These are phyloP conservation scores for Penicillium occitanis DNA, from an alignment of 2,329 filamentous ascomycete genomes.

Conservation along the genomic window DNA sequence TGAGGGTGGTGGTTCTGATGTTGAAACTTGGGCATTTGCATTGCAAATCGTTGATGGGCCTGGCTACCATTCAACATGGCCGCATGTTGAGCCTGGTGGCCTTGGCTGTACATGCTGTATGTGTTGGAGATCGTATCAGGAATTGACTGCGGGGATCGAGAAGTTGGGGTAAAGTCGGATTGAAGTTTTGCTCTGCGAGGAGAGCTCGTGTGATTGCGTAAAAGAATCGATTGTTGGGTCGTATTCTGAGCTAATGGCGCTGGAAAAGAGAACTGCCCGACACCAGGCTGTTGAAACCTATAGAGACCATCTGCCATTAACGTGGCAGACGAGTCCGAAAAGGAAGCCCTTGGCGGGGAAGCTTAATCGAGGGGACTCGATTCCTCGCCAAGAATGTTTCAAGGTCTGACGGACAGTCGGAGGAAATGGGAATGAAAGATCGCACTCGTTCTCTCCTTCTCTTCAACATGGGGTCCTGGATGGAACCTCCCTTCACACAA, in stretches of 20 bases:
- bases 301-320: slow-evolving; percentile 58
- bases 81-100: slow-evolving; percentile 50
- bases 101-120: slow-evolving; percentile 51
- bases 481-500: slow-evolving; percentile 32
- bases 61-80: slow-evolving; percentile 53
- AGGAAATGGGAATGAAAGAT: slow-evolving; percentile 37
- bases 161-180: slow-evolving; percentile 50
- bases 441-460: slow-evolving; percentile 49
- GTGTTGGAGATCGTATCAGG: slow-evolving; percentile 45
- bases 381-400: slow-evolving; percentile 13
- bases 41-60: slow-evolving; percentile 50
- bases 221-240: slow-evolving; percentile 42
- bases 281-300: slow-evolving; percentile 56
- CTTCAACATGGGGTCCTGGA: slow-evolving; percentile 49
- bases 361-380: slow-evolving; percentile 29
- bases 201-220: slow-evolving; percentile 30
- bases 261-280: slow-evolving; percentile 52
- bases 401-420: slow-evolving; percentile 11
- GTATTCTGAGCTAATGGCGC: slow-evolving; percentile 46
- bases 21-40: slow-evolving; percentile 51
- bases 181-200: slow-evolving; percentile 48
- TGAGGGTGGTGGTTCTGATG: slow-evolving; percentile 49
- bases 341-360: slow-evolving; percentile 33
- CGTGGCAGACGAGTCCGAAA: slow-evolving; percentile 49
- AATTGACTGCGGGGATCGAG: slow-evolving; percentile 47